Evolutionary conservation across 2,329 filamentous ascomycete genomes (phyloP), one percentile per base, ranked within the genome.

Genomic region (Diaporthe capsici): DNA sequence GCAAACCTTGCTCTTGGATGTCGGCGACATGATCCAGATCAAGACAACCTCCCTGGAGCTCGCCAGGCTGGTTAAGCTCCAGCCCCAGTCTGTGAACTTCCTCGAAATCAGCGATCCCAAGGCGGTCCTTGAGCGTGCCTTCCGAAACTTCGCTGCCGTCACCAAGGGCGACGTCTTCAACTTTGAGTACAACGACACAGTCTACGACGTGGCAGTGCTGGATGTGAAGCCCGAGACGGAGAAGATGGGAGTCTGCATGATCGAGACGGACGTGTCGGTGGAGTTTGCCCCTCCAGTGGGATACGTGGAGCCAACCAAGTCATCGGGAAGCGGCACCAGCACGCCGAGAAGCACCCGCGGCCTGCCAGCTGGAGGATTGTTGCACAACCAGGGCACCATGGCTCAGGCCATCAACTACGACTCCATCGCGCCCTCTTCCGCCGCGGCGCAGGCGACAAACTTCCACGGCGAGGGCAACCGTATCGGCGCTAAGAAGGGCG

Each of bases 41-140:
- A 97, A 97, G 85, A 97, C 95, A 12, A 98, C 97, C 2, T 96
- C 98, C 57, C 90, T 99, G 22, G 94, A 96, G 70, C 92, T 96
- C 0, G 97, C 97, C 47, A 93, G 93, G 78, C 93, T 98, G 84
- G 97, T 99, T 87, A 99, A 99, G 86, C 91, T 99, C 12, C 96
- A 99, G 86, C 95, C 97, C 0, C 97, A 99, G 85, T 96, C 95
- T 31, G 92, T 94, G 71, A 94, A 93, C 80, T 99, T 99, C 85
- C 93, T 99, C 78, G 96, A 98, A 61, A 98, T 99, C 82, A 96
- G 94, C 80, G 97, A 99, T 81, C 97, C 97, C 31, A 98, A 98
- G 86, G 97, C 97, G 55, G 97, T 99, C 17, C 92, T 99, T 42
- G 97, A 99, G 85, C 97, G 97, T 80, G 96, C 77, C 4, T 84